phyloP scores from a whole-genome alignment of 192 early-diverging fungal species.

The Backusella tarrabulga region DNA sequence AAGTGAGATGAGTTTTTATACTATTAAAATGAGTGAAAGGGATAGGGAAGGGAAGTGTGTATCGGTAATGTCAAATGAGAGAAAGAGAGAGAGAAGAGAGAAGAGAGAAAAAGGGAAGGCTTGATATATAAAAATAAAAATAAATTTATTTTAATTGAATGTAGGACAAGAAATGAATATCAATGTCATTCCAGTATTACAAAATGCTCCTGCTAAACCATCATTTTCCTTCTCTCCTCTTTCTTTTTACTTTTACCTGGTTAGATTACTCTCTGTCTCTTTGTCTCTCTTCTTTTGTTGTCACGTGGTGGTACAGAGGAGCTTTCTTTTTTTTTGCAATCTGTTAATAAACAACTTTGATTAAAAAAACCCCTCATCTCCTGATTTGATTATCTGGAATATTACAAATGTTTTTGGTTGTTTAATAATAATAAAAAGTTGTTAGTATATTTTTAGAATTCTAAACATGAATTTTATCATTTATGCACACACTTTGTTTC shows the following conservation, averaged over 20 bases:
- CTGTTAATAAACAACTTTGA: neutral
- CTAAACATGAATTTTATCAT: neutral
- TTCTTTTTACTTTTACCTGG: neutral
- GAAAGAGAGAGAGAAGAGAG: neutral
- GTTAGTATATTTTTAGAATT: neutral
- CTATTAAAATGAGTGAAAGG: neutral
- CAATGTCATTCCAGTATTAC: neutral
- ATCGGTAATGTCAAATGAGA: neutral
- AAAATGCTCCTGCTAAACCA: slow-evolving; percentile 4
- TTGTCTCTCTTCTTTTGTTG: neutral
- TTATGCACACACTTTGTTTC: neutral
- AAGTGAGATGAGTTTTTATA: neutral
- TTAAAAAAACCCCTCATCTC: neutral
- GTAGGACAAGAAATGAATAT: neutral
- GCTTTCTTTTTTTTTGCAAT: neutral
- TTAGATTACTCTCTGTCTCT: neutral
- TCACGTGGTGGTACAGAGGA: neutral
- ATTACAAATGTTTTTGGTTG: neutral
- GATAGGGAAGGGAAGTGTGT: neutral
- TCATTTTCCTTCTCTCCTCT: neutral
- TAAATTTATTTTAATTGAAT: neutral
- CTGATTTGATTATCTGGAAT: neutral
- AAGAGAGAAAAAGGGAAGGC: slow-evolving; percentile 4
- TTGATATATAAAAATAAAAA: neutral
- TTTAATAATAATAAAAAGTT: neutral